phyloP scores from a whole-genome alignment of 495 filamentous ascomycete genomes.

The Penicillium dipodomyicola region DNA sequence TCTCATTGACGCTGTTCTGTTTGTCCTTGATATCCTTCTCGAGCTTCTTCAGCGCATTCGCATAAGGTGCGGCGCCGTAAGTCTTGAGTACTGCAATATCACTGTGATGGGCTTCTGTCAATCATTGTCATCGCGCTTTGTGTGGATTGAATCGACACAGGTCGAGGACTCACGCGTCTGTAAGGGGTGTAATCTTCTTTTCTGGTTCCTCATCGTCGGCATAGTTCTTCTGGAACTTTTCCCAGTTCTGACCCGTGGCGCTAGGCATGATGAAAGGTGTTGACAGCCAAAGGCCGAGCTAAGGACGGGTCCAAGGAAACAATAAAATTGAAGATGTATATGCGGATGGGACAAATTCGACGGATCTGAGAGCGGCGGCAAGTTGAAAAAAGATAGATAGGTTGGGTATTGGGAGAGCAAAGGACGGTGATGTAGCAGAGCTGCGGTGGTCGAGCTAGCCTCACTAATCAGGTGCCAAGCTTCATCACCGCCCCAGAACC shows the following conservation, averaged over 20 bases:
- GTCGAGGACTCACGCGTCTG: slow-evolving; percentile 77
- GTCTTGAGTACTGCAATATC: slow-evolving; percentile 99
- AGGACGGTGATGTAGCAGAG: slow-evolving; percentile 35
- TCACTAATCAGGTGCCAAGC: slow-evolving; percentile 48
- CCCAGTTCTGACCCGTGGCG: slow-evolving; percentile 90
- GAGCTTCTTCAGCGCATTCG: slow-evolving; percentile 85
- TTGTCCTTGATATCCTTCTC: slow-evolving; percentile 98
- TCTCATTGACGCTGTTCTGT: slow-evolving; percentile 94
- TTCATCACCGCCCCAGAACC: slow-evolving; percentile 58
- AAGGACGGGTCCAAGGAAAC: slow-evolving; percentile 12
- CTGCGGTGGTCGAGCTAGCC: slow-evolving; percentile 34
- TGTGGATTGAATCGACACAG: slow-evolving; percentile 4
- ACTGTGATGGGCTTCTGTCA: slow-evolving; percentile 49
- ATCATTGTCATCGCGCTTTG: slow-evolving; percentile 15
- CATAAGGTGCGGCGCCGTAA: slow-evolving; percentile 96
- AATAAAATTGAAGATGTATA: slow-evolving; percentile 9
- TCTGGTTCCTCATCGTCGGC: slow-evolving; percentile 95
- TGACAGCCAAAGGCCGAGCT: slow-evolving; percentile 33
- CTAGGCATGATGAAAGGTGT: slow-evolving; percentile 67
- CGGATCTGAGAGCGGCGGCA: slow-evolving; percentile 7
- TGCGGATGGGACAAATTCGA: slow-evolving; percentile 5
- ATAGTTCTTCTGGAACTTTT: slow-evolving; percentile 96
- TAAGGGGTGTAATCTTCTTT: slow-evolving; percentile 97
- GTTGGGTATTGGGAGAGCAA: slow-evolving; percentile 21
- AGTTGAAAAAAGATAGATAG: slow-evolving; percentile 20